Base-by-base conservation (phyloP, 176 grass and related monocot species). In the Ampelocalamus luodianensis region DNA sequence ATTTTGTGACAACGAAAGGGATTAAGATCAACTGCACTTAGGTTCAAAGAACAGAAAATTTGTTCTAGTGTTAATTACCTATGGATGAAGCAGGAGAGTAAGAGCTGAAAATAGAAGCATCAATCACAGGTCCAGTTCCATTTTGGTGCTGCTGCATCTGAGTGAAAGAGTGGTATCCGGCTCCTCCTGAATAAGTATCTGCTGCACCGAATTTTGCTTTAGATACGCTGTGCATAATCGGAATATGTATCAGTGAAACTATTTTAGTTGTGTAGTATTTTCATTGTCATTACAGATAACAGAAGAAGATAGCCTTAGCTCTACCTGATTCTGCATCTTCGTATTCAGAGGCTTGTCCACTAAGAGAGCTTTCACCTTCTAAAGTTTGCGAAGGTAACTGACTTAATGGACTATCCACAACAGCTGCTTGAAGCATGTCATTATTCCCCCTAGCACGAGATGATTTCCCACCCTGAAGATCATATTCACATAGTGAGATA, bases 151-250 rank as follows among this genome's bases (percentile, higher is more conserved):
- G 89, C 88, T 92, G 91, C 92, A 92, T 92, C 89, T 79, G 29
- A 97, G 84, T 58, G 94, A 90, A 82, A 97, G 94, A 62, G 89
- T 97, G 1, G 94, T 97, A 92, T 97, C 94, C 69, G 67, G 91
- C 65, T 87, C 91, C 82, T 93, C 85, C 86, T 89, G 86, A 84
- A 85, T 89, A 83, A 91, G 71, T 92, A 89, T 93, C 85, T 92
- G 91, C 76, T 86, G 94, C 82, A 84, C 87, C 91, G 83, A 93
- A 97, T 89, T 96, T 96, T 90, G 81, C 94, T 92, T 93, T 96
- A 93, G 94, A 96, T 93, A 93, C 66, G 83, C 94, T 97, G 94
- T 93, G 92, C 91, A 94, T 94, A 86, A 94, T 92, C 87, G 90
- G 86, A 94, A 82, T 97, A 94, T 80, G 85, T 91, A 97, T 96